A percentile compares a stretch with the other conserved stretches of the same genome.
These are phyloP conservation scores for Aspergillus sclerotiicarbonarius DNA, from an alignment of 495 filamentous ascomycete genomes.

Conservation along the genomic window DNA sequence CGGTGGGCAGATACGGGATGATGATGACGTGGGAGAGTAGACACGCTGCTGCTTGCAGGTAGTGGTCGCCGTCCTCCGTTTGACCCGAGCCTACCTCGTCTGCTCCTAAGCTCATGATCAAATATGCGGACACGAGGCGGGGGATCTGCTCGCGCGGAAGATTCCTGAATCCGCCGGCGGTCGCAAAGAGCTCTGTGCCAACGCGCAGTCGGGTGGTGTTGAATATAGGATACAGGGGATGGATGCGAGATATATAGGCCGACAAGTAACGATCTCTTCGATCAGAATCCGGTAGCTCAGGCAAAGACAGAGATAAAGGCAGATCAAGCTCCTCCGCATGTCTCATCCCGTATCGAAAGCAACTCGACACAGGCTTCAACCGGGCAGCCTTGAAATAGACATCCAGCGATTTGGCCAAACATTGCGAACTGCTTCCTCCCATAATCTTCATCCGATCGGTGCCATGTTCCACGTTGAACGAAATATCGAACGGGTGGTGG, in stretches of 20 bases:
- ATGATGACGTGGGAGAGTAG: slow-evolving; percentile 14
- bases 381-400: slow-evolving; percentile 16
- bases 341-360: slow-evolving; percentile 15
- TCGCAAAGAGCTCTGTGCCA: neutral
- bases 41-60: slow-evolving; percentile 13
- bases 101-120: slow-evolving; percentile 12
- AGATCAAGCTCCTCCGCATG: slow-evolving; percentile 16
- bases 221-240: slow-evolving; percentile 15
- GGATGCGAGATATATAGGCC: slow-evolving; percentile 4
- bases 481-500: slow-evolving; percentile 14
- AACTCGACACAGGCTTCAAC: slow-evolving; percentile 12
- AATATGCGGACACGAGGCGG: slow-evolving; percentile 8
- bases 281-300: slow-evolving; percentile 3
- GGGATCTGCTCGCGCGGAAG: slow-evolving; percentile 10
- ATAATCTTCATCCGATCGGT: slow-evolving; percentile 16
- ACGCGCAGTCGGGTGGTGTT: neutral
- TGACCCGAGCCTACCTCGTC: slow-evolving; percentile 6
- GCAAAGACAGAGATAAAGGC: slow-evolving; percentile 7
- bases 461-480: slow-evolving; percentile 13
- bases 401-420: slow-evolving; percentile 19
- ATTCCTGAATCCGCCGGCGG: neutral
- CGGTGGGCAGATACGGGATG: slow-evolving; percentile 12
- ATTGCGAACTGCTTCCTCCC: slow-evolving; percentile 19
- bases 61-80: slow-evolving; percentile 13
- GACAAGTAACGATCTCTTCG: neutral